These are phyloP conservation scores for Uronychia binucleata DNA, from an alignment of 73 alveolate species.

Conservation along the genomic window DNA sequence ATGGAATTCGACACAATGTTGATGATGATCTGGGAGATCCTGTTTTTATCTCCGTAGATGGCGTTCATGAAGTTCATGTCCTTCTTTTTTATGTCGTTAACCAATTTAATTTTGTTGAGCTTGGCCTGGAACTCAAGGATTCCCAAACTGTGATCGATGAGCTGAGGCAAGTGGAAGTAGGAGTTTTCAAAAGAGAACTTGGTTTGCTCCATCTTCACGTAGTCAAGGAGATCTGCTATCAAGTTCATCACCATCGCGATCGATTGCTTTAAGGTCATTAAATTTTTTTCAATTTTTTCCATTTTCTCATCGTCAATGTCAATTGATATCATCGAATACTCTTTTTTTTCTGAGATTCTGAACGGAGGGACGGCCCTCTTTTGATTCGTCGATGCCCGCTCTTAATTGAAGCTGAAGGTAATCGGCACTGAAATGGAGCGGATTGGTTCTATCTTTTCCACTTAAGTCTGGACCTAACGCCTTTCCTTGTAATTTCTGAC, in stretches of 20 bases:
- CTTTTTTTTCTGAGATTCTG: too few species aligned
- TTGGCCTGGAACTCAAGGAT: slow-evolving; percentile 32
- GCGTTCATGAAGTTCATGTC: neutral
- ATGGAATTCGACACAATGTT: slow-evolving; percentile 31
- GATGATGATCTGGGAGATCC: slow-evolving; percentile 13
- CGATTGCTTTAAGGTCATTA: slow-evolving; percentile 15
- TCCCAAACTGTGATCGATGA: slow-evolving; percentile 21
- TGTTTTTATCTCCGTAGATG: slow-evolving; percentile 11
- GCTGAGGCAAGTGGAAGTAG: slow-evolving; percentile 29
- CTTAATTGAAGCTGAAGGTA: neutral
- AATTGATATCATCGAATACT: too few species aligned
- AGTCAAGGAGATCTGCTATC: slow-evolving; percentile 43
- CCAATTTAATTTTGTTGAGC: slow-evolving; percentile 24
- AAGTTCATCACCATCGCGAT: slow-evolving; percentile 33
- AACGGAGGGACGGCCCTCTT: too few species aligned
- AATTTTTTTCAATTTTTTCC: slow-evolving; percentile 4
- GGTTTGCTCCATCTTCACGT: slow-evolving; percentile 39
- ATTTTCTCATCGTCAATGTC: too few species aligned
- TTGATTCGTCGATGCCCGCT: too few species aligned
- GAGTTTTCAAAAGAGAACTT: neutral
- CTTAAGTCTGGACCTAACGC: too few species aligned
- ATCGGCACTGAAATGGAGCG: neutral
- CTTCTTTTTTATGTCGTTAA: neutral
- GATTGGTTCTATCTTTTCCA: too few species aligned
- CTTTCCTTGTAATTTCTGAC: too few species aligned